Base-by-base conservation (phyloP, 306 rosid species). In the Cucurbita pepo region DNA sequence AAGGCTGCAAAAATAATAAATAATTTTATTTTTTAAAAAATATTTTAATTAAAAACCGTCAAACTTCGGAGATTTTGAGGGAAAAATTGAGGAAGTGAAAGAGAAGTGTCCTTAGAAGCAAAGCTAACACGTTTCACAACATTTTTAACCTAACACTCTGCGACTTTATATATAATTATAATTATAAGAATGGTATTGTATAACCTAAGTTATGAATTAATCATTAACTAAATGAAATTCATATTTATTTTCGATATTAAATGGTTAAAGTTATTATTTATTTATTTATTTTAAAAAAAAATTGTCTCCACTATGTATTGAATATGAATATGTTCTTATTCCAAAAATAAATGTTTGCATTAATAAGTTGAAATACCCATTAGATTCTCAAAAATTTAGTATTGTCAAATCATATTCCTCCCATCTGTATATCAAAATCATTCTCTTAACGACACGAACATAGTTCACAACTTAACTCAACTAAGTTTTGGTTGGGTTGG, bases 341-440 rank as follows among this genome's bases (percentile, higher is more conserved):
- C 71, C 71, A 59, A 59, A 74, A 45, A 18, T 36, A 61, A 40
- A 44, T 40, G 76, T 74, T 76, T 75, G 76, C 73, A 63, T 60
- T 79, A 85, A 78, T 75, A 79, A 44, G 55, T 19, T 65, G 40
- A 45, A 66, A 66, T 30, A 22, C 72, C 69, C 82, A 77, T 85
- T 79, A 83, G 80, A 80, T 88, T 84, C 80, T 57, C 54, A 21
- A 63, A 77, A 60, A 77, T 75, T 22, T 19, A 50, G 75, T 63
- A 63, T 44, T 75, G 19, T 55, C 81, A 67, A 45, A 58, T 59
- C 53, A 22, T 22, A 22, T 22, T 1, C 25, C 0, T 22, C 25
- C 25, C 1, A 22, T 22, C 1, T 22, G 25, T 22, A 22, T 22
- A 22, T 22, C 25, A 22, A 22, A 22, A 22, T 22, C 25, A 25